Evolutionary conservation across 257 asterid species (phyloP), one percentile per base, ranked within the genome.

Genomic region (Solanum virginianum): DNA sequence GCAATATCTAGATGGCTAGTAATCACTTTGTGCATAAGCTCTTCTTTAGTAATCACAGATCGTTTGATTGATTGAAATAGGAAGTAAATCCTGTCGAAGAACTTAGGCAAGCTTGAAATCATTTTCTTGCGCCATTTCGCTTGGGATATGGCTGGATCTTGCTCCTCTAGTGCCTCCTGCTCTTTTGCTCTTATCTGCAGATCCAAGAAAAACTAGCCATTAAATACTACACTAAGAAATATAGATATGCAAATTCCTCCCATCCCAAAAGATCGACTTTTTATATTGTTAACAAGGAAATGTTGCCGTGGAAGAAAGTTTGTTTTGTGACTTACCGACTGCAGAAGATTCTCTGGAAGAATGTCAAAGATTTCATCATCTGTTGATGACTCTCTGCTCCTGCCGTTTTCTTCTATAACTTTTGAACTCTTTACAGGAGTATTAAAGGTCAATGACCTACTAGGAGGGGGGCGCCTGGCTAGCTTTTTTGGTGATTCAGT

Each of bases 121-220:
- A 93, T 92, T 87, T 92, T 85, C 53, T 82, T 80, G 63, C 95
- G 88, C 90, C 93, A 56, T 89, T 92, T 96, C 59, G 98, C 98
- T 87, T 91, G 96, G 63, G 99, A 91, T 89, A 96, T 91, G 8
- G 98, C 94, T 80, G 99, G 99, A 85, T 93, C 94, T 84, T 81
- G 83, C 89, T 94, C 99, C 84, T 86, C 57, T 63, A 84, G 51
- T n/a, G 91, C 88, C 85, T 86, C 81, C 86, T 85, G 88, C 90
- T 91, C 97, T 57, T 94, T 96, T 86, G 91, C 95, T 89, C 81
- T 88, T 83, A 96, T 94, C 99, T 96, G 92, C 75, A 89, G 12
- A 82, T 12, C 49, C 15, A 49, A 66, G 59, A 84, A 41, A 49
- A 18, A 77, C 51, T 49, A 26, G 45, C 22, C 63, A 8, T 9